Conservation (phyloP, 2,329 filamentous ascomycete genomes). For the Aspergillus melleus region DNA sequence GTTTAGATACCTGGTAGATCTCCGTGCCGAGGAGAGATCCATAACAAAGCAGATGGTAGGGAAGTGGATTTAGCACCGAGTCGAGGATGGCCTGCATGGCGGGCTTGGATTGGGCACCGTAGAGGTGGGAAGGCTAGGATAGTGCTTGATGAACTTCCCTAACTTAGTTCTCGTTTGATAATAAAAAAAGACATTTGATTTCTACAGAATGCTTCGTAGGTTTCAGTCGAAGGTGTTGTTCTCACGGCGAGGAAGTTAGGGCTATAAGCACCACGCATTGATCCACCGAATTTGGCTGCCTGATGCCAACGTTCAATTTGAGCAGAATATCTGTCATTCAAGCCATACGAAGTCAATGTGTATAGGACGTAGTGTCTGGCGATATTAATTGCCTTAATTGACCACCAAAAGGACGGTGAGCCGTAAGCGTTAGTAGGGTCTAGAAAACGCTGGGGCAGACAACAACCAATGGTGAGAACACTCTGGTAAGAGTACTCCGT, state of each 20-base stretch:
- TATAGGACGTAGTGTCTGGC: not conserved
- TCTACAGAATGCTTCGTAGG: too few species aligned
- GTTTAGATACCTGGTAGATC: constrained; percentile 32
- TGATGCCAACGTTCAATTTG: not conserved
- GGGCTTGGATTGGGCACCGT: not conserved
- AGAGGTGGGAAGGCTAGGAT: not conserved
- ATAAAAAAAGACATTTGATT: too few species aligned
- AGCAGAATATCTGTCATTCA: not conserved
- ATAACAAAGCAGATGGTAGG: constrained; percentile 41
- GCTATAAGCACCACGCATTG: not conserved
- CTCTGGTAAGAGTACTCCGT: too few species aligned
- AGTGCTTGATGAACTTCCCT: not conserved
- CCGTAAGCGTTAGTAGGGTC: not conserved
- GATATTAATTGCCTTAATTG: not conserved
- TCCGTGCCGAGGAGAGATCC: constrained; percentile 42
- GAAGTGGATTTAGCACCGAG: constrained; percentile 20
- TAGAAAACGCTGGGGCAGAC: not conserved
- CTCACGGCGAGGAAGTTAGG: not conserved
- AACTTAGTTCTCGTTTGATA: too few species aligned
- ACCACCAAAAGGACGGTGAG: not conserved
- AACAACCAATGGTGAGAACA: not conserved
- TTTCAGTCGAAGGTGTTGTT: too few species aligned
- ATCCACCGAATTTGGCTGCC: not conserved
- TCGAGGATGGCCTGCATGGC: constrained; percentile 17
- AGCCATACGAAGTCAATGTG: not conserved